Percentiles rank a stretch among this genome's conserved stretches.
phyloP scores from a whole-genome alignment of 2,329 filamentous ascomycete genomes.

The Penicillium fuscoglaucum region DNA sequence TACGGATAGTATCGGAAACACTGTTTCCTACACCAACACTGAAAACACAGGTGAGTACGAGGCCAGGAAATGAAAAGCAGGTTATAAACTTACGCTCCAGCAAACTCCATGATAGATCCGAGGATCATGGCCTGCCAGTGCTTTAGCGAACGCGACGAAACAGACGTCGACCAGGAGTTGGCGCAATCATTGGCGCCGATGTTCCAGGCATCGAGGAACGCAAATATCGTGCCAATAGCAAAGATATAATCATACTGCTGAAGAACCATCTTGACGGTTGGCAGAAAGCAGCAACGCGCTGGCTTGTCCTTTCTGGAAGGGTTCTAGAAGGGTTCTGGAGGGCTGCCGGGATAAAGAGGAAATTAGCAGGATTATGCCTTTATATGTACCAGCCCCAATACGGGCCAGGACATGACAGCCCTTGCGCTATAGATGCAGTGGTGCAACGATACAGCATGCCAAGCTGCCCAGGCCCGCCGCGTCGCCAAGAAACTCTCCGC shows the following conservation, averaged over 20 bases:
- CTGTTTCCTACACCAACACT: conserved; percentile 2
- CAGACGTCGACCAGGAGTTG: conserved; percentile 1
- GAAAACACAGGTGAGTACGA: not conserved
- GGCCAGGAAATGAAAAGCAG: not conserved
- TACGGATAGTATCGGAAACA: not conserved
- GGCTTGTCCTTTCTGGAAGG: not conserved
- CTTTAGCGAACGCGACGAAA: not conserved
- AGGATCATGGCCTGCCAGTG: not conserved
- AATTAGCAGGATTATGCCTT: not conserved
- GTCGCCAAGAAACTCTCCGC: not conserved
- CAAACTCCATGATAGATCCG: not conserved
- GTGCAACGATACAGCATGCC: not conserved
- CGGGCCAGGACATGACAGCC: not conserved
- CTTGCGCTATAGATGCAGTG: not conserved
- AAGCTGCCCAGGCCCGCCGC: not conserved
- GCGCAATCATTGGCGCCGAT: not conserved
- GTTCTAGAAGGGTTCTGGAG: not conserved
- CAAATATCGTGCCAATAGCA: not conserved
- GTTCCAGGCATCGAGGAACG: not conserved
- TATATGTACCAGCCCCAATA: not conserved
- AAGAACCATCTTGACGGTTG: not conserved
- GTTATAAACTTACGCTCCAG: not conserved
- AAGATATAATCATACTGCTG: not conserved
- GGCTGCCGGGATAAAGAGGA: not conserved
- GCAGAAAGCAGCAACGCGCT: not conserved